Conservation (phyloP, 108 stramenopile species). For the Schizochytrium sp. region DNA sequence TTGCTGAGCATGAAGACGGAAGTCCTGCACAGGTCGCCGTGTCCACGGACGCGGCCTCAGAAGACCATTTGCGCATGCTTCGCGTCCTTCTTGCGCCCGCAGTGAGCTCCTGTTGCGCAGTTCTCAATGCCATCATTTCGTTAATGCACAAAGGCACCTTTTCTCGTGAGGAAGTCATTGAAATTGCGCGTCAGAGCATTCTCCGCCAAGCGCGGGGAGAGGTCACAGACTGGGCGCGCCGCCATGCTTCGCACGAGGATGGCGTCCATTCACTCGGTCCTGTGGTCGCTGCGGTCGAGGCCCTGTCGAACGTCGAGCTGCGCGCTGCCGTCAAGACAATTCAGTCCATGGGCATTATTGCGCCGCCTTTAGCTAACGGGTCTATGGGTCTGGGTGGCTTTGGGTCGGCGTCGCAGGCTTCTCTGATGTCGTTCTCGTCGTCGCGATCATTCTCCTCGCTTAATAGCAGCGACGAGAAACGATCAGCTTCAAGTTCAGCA, state of each 20-base stretch:
- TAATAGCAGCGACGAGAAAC: neutral
- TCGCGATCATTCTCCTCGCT: neutral
- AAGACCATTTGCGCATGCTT: neutral
- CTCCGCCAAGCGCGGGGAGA: neutral
- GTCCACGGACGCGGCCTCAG: neutral
- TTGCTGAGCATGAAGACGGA: neutral
- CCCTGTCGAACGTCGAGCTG: neutral
- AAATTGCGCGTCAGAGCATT: neutral
- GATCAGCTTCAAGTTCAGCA: neutral
- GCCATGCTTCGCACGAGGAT: neutral
- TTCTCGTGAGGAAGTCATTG: neutral
- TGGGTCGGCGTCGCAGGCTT: neutral
- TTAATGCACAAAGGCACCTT: neutral
- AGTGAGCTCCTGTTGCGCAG: neutral
- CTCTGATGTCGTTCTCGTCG: neutral
- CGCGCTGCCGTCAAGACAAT: neutral
- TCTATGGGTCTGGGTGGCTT: neutral
- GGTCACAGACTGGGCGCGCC: neutral
- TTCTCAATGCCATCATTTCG: neutral
- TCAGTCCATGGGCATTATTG: neutral
- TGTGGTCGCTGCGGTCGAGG: neutral
- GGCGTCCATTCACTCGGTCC: too few species aligned
- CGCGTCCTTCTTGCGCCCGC: constrained; percentile 5
- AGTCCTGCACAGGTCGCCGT: neutral
- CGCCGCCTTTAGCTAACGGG: neutral